Evolutionary conservation across 208 protist species (phyloP), one percentile per base, ranked within the genome.

Genomic region (Leishmania lainsoni): DNA sequence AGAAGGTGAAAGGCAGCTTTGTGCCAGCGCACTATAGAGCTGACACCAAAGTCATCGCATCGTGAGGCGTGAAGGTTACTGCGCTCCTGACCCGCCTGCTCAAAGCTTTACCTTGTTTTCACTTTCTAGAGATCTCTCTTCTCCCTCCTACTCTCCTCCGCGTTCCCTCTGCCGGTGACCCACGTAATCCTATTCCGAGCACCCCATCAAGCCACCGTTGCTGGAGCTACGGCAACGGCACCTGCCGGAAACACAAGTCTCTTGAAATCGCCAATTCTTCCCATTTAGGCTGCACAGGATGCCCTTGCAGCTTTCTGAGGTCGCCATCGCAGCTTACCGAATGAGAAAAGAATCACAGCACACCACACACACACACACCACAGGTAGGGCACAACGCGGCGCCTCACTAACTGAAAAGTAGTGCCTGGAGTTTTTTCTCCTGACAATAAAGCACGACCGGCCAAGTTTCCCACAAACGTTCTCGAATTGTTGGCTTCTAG

Each of bases 361-460:
- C 12, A 22, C 58, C 58, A 26, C 59, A 74, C 14, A 10, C 29
- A 17, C 74, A 39, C 35, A 35, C 2, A 76, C 82, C 63, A 14
- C 3, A 48, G 20, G 32, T 81, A 35, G 54, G 76, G n/a, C 71
- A 26, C 4, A 3, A 59, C 22, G 63, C 76, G 3, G 61, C 77
- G n/a, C 29, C 39, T 32, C 77, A 75, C 3, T 59, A 75, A 17
- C 45, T 78, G 2, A 58, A 35, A 16, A 58, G 32, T n/a, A 3
- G 29, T 8, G n/a, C 70, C 35, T 39, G 26, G 76, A 80, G 76
- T 84, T 84, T 51, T 84, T 80, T n/a, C 9, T 65, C 66, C 66
- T 1, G 39, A 49, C 32, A 35, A 48, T 39, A 35, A 71, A 12
- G 66, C 6, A 48, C 22, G 17, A 4, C 66, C 20, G 3, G 3